Percentiles rank a stretch among this genome's conserved stretches.
phyloP scores from a whole-genome alignment of 1,284 basidiomycete species.

The Ustilago tritici region DNA sequence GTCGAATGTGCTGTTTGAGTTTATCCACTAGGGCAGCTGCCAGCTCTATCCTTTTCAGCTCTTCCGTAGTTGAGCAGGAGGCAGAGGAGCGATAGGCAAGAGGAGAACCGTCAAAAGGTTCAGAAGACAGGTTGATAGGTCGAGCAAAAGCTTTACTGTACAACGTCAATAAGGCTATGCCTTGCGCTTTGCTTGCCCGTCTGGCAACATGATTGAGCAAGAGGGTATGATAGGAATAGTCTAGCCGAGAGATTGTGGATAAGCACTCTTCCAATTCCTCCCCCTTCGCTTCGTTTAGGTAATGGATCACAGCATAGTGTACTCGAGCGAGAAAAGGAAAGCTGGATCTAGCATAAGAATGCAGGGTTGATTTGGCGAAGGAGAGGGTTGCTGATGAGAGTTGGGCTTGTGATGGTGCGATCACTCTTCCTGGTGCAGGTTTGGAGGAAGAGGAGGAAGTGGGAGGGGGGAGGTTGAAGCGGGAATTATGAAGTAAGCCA shows the following conservation, averaged over 20 bases:
- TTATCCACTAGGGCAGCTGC: constrained; percentile 27
- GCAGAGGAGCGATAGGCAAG: not conserved
- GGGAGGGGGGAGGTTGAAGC: not conserved
- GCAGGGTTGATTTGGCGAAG: constrained; percentile 79
- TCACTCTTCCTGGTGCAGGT: not conserved
- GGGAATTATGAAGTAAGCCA: constrained; percentile 74
- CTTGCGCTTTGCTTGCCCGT: constrained; percentile 89
- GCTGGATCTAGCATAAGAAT: constrained; percentile 80
- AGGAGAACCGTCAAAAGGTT: constrained; percentile 20
- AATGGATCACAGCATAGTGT: constrained; percentile 27
- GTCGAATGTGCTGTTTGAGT: constrained; percentile 47
- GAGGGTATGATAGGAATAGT: constrained; percentile 84
- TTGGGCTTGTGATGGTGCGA: constrained; percentile 44
- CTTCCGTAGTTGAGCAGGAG: not conserved
- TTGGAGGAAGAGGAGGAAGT: not conserved
- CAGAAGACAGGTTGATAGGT: constrained; percentile 31
- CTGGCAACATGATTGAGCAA: constrained; percentile 89
- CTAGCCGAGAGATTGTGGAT: constrained; percentile 71
- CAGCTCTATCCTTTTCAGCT: not conserved
- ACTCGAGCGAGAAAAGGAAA: constrained; percentile 80
- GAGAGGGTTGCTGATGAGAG: constrained; percentile 63
- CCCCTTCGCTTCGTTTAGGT: constrained; percentile 11
- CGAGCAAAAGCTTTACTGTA: constrained; percentile 73
- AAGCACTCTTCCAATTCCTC: constrained; percentile 25
- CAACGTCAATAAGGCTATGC: constrained; percentile 89